Evolutionary conservation across 495 filamentous ascomycete genomes (phyloP), one percentile per base, ranked within the genome.

Genomic region (Bombardia bombarda): DNA sequence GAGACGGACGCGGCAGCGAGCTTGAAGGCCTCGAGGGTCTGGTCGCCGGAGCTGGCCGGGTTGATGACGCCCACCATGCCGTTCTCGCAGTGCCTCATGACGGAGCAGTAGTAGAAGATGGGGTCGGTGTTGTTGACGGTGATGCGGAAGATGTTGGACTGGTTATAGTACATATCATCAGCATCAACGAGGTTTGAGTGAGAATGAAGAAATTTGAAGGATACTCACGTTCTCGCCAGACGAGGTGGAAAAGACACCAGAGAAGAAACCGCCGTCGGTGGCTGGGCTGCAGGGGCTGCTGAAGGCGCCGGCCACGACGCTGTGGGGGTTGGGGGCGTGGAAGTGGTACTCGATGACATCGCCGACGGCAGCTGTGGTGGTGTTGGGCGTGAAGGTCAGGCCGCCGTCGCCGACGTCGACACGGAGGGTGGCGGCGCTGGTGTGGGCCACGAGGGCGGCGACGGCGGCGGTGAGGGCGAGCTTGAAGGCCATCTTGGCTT

Each of bases 41-140:
- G n/a, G n/a, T n/a, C n/a, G n/a, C n/a, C n/a, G n/a, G n/a, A n/a
- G n/a, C n/a, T n/a, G n/a, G n/a, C n/a, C n/a, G n/a, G n/a, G 23
- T 61, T 45, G 21, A 72, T 47, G 24, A 42, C 52, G 18, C 46
- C 43, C n/a, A 60, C 33, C 46, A 49, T 60, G 86, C 79, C 61
- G 80, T 74, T 39, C 48, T 28, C 23, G 43, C 51, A 54, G 51
- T 50, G 50, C 9, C 9, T 12, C 9, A 4, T 20, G 10, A 24
- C 54, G 14, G 60, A 55, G 55, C 73, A 76, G 52, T 77, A 78
- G 48, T 63, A 68, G 66, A 68, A 73, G 39, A 74, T 62, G 0
- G 74, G 72, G 13, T 61, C 54, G 22, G 70, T 76, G 44, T 68
- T 53, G 45, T 75, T 77, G 32, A 75, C 54, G 6, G 51, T 67